Base-by-base conservation (phyloP, 2,329 filamentous ascomycete species). In the Claviceps spartinae region DNA sequence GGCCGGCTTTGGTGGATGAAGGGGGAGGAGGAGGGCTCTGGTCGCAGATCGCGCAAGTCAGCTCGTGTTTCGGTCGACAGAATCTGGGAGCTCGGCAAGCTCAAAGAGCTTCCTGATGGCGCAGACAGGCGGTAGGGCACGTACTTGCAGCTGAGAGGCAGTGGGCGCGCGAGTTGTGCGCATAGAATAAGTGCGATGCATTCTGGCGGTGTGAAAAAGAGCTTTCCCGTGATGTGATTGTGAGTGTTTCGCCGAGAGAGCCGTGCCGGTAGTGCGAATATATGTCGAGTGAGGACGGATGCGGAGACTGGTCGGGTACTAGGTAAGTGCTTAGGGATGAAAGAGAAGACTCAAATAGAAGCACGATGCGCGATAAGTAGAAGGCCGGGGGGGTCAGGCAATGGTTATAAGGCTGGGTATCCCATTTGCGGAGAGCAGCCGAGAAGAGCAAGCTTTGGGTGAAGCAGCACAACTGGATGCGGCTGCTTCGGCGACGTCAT, bases 101-200 rank as follows among this genome's bases (percentile, higher is more conserved):
- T n/a, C n/a, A 11, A 22, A n/a, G 16, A 34, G 20, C 37, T 41
- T 48, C 22, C 42, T 40, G 2, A 20, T 18, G n/a, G 36, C 43
- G 16, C 18, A 20, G 20, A 20, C 26, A 11, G 44, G 30, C 16
- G 44, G 43, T 14, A 45, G 26, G 41, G n/a, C 44, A n/a, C 50
- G 40, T 48, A 81, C 78, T 68, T 81, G 77, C 46, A 82, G 73
- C 65, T 81, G 78, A 65, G 89, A 94, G 65, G 93, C 93, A 59
- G 93, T 98, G 48, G 93, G 93, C 71, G 88, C 88, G 78, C 93
- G 85, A 71, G 87, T 85, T 73, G 94, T 86, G 84, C 93, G 90
- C 93, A 96, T 95, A 63, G 89, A 95, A 71, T 97, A 98, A 59
- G 93, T 96, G 70, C 91, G 89, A 81, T 98, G 93, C 91, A 98